phyloP scores from a whole-genome alignment of 1,284 basidiomycete species.

The Phellopilus nigrolimitatus region DNA sequence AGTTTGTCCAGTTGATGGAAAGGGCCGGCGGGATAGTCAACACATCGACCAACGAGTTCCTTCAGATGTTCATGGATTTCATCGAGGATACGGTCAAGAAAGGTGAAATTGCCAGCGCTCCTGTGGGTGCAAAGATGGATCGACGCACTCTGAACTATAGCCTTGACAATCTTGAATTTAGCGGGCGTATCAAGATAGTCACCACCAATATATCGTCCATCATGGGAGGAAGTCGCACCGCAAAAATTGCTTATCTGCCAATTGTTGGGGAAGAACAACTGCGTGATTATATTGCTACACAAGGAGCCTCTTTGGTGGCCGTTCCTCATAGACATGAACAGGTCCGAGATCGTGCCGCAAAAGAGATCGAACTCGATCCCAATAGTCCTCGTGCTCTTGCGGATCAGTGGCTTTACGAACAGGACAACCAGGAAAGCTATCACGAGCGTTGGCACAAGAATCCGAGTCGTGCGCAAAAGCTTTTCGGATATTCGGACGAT shows the following conservation, averaged over 20 bases:
- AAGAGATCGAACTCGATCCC: background rate
- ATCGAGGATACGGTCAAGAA: constrained; percentile 48
- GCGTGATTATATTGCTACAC: constrained; percentile 46
- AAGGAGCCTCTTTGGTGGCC: constrained; percentile 29
- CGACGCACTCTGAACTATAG: constrained; percentile 63
- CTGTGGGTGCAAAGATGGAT: constrained; percentile 63
- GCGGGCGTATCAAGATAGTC: constrained; percentile 60
- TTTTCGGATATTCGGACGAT: constrained; percentile 48
- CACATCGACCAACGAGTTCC: constrained; percentile 61
- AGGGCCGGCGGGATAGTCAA: constrained; percentile 60
- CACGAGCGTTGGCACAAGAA: constrained; percentile 43
- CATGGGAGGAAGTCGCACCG: constrained; percentile 48
- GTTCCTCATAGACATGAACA: constrained; percentile 1
- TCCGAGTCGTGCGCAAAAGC: constrained; percentile 37
- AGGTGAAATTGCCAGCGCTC: constrained; percentile 63
- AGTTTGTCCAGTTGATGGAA: constrained; percentile 60
- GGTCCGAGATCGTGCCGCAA: background rate
- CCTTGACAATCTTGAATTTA: constrained; percentile 54
- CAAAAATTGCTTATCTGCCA: constrained; percentile 59
- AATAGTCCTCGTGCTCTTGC: constrained; percentile 8
- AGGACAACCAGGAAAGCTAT: background rate
- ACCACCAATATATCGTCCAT: constrained; percentile 51
- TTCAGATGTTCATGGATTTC: constrained; percentile 56
- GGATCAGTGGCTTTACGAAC: constrained; percentile 5
- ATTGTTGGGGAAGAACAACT: constrained; percentile 45